Conservation (phyloP, 139 green algal genomes). For the Chlamydomonas incerta region DNA sequence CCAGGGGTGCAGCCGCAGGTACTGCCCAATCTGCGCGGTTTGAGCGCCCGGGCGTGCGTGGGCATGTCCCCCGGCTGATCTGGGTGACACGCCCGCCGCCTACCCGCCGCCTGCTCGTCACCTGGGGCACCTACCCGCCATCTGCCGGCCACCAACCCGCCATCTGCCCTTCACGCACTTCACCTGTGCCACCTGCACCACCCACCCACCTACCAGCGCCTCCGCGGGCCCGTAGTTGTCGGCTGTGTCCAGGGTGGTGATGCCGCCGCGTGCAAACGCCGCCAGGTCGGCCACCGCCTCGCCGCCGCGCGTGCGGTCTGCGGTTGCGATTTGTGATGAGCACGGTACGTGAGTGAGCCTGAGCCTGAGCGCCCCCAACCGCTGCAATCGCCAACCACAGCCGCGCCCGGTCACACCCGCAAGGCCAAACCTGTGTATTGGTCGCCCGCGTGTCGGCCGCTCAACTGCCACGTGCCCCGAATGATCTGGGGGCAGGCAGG, state of each 20-base stretch:
- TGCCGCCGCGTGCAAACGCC: constrained; percentile 65
- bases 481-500: constrained; percentile 9
- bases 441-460: constrained; percentile 61
- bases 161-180: too few relatives aligned
- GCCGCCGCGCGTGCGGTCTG: constrained; percentile 49
- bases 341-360: constrained; percentile 62
- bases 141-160: neutral
- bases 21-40: constrained; percentile 64
- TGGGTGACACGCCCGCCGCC: too few relatives aligned
- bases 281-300: constrained; percentile 9
- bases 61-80: too few relatives aligned
- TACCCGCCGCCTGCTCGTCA: neutral
- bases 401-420: neutral
- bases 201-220: too few relatives aligned
- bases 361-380: neutral
- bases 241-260: constrained; percentile 70
- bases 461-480: constrained; percentile 69
- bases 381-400: neutral
- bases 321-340: constrained; percentile 64
- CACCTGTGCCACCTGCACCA: too few relatives aligned
- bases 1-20: constrained; percentile 44
- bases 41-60: neutral
- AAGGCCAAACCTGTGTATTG: neutral
- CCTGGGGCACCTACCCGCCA: neutral
- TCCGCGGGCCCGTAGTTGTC: constrained; percentile 83